A percentile compares a stretch with the other conserved stretches of the same genome.
phyloP scores from a whole-genome alignment of 208 protist species.

The Leishmania lainsoni region DNA sequence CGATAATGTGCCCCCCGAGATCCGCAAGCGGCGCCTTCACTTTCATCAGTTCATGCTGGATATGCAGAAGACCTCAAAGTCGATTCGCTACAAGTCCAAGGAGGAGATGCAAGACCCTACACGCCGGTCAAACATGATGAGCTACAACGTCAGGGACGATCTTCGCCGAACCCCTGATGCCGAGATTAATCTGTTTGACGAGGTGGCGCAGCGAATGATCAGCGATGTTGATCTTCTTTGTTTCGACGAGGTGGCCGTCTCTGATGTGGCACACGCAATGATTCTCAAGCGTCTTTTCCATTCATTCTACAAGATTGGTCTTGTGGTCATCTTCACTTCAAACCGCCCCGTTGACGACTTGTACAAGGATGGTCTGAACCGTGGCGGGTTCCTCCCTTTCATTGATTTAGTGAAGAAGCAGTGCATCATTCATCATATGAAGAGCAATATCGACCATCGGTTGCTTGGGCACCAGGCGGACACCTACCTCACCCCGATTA shows the following conservation, averaged over 20 bases:
- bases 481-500: slow-evolving; percentile 74
- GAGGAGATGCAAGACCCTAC: slow-evolving; percentile 46
- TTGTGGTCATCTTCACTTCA: slow-evolving; percentile 94
- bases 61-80: slow-evolving; percentile 87
- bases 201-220: slow-evolving; percentile 88
- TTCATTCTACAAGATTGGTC: slow-evolving; percentile 90
- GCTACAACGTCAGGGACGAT: slow-evolving; percentile 57
- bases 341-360: slow-evolving; percentile 88
- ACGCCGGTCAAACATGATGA: slow-evolving; percentile 45
- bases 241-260: slow-evolving; percentile 94
- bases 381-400: slow-evolving; percentile 95
- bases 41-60: slow-evolving; percentile 97
- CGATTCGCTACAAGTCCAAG: slow-evolving; percentile 65
- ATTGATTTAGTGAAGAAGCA: slow-evolving; percentile 92
- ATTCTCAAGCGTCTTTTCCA: slow-evolving; percentile 94
- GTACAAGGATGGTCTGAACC: slow-evolving; percentile 94
- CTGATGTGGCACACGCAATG: slow-evolving; percentile 96
- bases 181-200: slow-evolving; percentile 80
- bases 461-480: slow-evolving; percentile 70
- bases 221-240: slow-evolving; percentile 92
- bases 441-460: slow-evolving; percentile 92
- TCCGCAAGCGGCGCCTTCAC: slow-evolving; percentile 93
- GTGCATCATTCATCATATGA: slow-evolving; percentile 89
- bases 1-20: slow-evolving; percentile 62
- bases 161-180: slow-evolving; percentile 65